These are phyloP conservation scores for Phaeodactylum tricornutum DNA, from an alignment of 108 stramenopile genomes.

Conservation along the genomic window DNA sequence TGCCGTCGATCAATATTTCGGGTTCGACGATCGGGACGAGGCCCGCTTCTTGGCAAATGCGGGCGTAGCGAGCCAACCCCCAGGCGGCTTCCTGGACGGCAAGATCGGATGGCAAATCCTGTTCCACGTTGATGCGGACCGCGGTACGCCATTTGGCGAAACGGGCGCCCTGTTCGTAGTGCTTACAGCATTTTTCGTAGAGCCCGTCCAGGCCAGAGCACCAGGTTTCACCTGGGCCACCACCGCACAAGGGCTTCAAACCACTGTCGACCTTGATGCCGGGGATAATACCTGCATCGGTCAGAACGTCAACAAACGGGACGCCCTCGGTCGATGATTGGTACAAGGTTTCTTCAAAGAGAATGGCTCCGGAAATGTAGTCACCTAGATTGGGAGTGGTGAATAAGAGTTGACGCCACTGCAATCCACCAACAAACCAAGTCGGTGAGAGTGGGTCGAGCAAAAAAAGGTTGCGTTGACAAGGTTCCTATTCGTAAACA, in stretches of 20 bases:
- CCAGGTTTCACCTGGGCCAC: conserved; percentile 79
- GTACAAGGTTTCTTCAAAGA: conserved; percentile 87
- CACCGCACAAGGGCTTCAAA: conserved; percentile 72
- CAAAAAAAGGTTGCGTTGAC: too few relatives aligned
- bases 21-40: conserved; percentile 95
- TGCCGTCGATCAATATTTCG: conserved; percentile 51
- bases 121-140: conserved; percentile 38
- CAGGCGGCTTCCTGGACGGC: conserved; percentile 71
- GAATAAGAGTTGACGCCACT: conserved; percentile 82
- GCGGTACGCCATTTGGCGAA: conserved; percentile 88
- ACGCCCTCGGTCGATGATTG: conserved; percentile 51
- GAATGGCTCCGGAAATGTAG: conserved; percentile 80
- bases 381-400: conserved; percentile 53
- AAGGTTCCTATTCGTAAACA: too few relatives aligned
- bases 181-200: conserved; percentile 69
- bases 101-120: conserved; percentile 66
- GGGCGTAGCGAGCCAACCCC: conserved; percentile 83
- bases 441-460: too few relatives aligned
- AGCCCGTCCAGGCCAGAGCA: conserved; percentile 86
- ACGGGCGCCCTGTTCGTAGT: conserved; percentile 79
- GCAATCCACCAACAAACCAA: too few relatives aligned
- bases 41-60: conserved; percentile 84
- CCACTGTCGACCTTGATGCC: conserved; percentile 74
- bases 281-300: conserved; percentile 68
- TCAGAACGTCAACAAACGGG: conserved; percentile 72